Evolutionary conservation across 2,329 filamentous ascomycete genomes (phyloP).

Genomic region (Verticillium klebahnii): DNA sequence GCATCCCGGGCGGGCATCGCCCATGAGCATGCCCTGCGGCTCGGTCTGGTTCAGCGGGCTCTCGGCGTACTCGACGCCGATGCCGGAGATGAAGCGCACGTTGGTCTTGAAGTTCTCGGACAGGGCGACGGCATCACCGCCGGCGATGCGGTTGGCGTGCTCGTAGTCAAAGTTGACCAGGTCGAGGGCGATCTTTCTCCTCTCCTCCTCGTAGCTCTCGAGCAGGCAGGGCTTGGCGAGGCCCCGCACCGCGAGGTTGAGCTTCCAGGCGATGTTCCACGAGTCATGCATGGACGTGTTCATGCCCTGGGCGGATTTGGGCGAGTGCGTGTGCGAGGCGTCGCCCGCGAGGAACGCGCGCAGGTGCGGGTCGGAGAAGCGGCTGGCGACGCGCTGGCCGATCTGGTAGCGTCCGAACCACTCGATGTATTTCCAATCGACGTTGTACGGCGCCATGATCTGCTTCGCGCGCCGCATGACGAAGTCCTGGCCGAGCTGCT

Average conservation of each 20-base stretch:
- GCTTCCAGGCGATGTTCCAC: slow-evolving; percentile 54
- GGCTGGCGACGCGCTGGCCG: slow-evolving; percentile 65
- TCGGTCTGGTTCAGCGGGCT: slow-evolving; percentile 45
- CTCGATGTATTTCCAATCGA: slow-evolving; percentile 55
- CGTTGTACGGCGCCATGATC: slow-evolving; percentile 53
- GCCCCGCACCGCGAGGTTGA: slow-evolving; percentile 49
- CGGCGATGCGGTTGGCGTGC: slow-evolving; percentile 54
- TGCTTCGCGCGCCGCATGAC: slow-evolving; percentile 63
- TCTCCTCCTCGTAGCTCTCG: slow-evolving; percentile 58
- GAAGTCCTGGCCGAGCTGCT: slow-evolving; percentile 54
- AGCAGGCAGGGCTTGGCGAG: slow-evolving; percentile 51
- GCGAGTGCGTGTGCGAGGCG: slow-evolving; percentile 67
- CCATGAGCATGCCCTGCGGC: slow-evolving; percentile 34
- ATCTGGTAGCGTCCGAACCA: slow-evolving; percentile 74
- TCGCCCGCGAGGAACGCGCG: slow-evolving; percentile 68
- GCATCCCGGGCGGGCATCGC: slow-evolving; percentile 48
- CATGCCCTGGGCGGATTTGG: slow-evolving; percentile 66
- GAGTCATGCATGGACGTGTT: slow-evolving; percentile 60
- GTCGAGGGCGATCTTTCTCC: slow-evolving; percentile 56
- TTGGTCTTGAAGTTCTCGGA: slow-evolving; percentile 67
- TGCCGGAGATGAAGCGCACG: slow-evolving; percentile 68
- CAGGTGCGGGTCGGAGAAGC: slow-evolving; percentile 58
- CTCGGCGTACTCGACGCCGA: slow-evolving; percentile 57
- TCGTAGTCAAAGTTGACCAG: slow-evolving; percentile 56
- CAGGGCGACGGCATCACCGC: slow-evolving; percentile 58